A percentile compares a stretch with the other conserved stretches of the same genome.
Evolutionary conservation across 2,329 filamentous ascomycete genomes (phyloP).

Genomic region (Venturia aucupariae): DNA sequence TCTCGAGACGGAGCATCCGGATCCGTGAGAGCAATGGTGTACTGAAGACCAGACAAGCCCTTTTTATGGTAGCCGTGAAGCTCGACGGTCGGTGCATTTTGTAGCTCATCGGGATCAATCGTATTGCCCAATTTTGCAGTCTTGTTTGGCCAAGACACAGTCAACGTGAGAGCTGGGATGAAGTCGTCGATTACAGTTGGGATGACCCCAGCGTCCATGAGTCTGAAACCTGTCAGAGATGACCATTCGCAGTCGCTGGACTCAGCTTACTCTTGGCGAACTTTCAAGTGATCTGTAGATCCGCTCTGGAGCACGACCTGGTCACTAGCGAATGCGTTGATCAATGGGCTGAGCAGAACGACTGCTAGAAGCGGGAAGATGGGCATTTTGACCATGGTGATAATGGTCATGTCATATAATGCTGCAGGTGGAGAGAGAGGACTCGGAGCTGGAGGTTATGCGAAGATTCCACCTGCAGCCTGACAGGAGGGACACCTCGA

Average conservation of each 20-base stretch:
- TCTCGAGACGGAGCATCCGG: constrained; percentile 48
- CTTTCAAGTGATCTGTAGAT: neutral
- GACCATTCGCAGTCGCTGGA: neutral
- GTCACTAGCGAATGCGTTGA: neutral
- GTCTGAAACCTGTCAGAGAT: constrained; percentile 19
- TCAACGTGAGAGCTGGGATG: constrained; percentile 42
- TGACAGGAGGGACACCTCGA: too few species aligned
- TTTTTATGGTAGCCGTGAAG: constrained; percentile 24
- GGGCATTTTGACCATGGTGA: neutral
- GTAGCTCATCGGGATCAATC: constrained; percentile 35
- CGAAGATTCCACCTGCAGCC: neutral
- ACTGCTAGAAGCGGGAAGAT: neutral
- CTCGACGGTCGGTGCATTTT: constrained; percentile 33
- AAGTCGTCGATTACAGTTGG: constrained; percentile 50
- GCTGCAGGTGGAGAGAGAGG: neutral
- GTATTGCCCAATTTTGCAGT: constrained; percentile 46
- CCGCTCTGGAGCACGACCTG: neutral
- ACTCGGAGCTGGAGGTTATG: neutral
- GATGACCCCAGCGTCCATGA: constrained; percentile 32
- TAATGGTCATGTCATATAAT: too few species aligned
- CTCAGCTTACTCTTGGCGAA: neutral
- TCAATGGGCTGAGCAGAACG: neutral
- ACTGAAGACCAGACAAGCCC: constrained; percentile 26
- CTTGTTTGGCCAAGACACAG: constrained; percentile 38
- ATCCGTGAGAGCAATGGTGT: constrained; percentile 46